Base-by-base conservation (phyloP, 1,284 basidiomycete species). In the Boletus mariae region DNA sequence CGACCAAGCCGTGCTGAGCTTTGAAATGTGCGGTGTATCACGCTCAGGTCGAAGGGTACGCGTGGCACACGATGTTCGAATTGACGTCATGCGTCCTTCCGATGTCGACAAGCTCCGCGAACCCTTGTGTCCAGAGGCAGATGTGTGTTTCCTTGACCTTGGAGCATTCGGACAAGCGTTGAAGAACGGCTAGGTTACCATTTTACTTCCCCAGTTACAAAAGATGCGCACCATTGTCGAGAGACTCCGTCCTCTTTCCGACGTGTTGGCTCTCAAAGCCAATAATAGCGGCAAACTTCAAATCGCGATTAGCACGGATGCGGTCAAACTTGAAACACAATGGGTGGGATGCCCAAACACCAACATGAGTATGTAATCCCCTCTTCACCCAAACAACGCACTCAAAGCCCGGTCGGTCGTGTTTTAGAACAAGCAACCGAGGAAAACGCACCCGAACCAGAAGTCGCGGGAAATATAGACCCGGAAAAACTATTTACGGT, bases 111-210 rank as follows among this genome's bases (percentile, higher is more conserved):
- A 79, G 55, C 76, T 96, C 51, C 78, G 75, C 17, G 92, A 96
- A 67, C 94, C 93, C 0, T 68, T 91, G 59, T 95, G 92, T 69
- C 93, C 94, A 1, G 86, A 90, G 42, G 91, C 93, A 7, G 90
- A 96, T 64, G 94, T 94, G 42, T 52, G 67, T 62, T 47, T 51
- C 42, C 34, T 26, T 38, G 40, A 10, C 37, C 32, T 47, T 13
- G 12, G 29, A 29, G 23, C 20, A 12, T 20, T 12, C 10, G 15
- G 31, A 32, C 34, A 11, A 47, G 2, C 11, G 44, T 42, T 55
- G 41, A 64, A 49, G 47, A 11, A n/a, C n/a, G 17, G 23, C 45
- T 51, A 96, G 94, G 79, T 91, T 10, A 90, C 94, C 60, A 84
- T 96, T 47, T 72, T 94, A 3, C 74, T 95, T 0, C 94, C 93